Conservation (phyloP, 306 rosid species). For the Erythrophleum fordii region DNA sequence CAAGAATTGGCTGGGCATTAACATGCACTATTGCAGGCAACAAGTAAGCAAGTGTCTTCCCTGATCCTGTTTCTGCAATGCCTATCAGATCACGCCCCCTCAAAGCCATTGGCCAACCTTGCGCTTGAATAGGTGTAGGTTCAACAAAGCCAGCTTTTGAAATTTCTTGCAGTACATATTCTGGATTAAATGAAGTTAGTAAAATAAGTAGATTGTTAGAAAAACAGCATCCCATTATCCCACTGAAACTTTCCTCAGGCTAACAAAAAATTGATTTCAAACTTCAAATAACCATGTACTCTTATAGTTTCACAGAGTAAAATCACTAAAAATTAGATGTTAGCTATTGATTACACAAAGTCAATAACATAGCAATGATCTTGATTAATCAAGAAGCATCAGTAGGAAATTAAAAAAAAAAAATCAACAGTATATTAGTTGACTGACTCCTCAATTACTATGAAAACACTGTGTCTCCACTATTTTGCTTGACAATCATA, state of each 20-base stretch:
- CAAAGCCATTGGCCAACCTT: conserved; percentile 99
- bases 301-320: neutral
- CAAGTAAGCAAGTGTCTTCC: conserved; percentile 93
- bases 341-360: neutral
- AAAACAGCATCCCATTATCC: conserved; percentile 4
- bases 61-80: conserved; percentile 96
- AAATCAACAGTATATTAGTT: too few relatives aligned
- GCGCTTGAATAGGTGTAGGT: conserved; percentile 97
- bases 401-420: neutral
- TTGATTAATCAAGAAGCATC: neutral
- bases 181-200: conserved; percentile 42
- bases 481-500: too few relatives aligned
- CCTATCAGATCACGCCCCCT: conserved; percentile 94
- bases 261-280: conserved; percentile 20
- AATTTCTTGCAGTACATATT: conserved; percentile 85
- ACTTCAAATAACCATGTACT: neutral
- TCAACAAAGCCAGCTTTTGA: conserved; percentile 84
- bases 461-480: too few relatives aligned
- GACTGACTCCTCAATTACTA: too few relatives aligned
- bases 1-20: conserved; percentile 87
- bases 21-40: conserved; percentile 96
- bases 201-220: conserved; percentile 28
- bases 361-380: neutral
- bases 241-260: neutral
- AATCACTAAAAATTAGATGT: neutral